Base-by-base conservation (phyloP, 75 land plant species). In the Pinus tabuliformis region DNA sequence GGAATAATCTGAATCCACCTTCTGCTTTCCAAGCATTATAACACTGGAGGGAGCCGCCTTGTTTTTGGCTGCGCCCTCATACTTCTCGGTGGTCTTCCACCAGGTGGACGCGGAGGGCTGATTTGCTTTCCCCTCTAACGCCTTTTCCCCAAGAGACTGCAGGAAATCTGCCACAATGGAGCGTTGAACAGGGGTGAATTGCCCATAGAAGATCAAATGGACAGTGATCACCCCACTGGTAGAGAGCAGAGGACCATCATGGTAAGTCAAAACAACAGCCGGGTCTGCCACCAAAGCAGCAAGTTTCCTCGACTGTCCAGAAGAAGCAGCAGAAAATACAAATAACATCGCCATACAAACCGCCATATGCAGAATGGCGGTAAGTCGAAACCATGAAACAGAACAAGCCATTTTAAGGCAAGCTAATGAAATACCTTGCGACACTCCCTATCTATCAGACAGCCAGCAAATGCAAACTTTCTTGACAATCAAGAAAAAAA, bases 171-270 rank as follows among this genome's bases (percentile, higher is more conserved):
- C 59, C 72, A 93, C 79, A 56, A 87, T 89, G 75, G 86, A 72
- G 26, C 83, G 76, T 76, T 93, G 90, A 16, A 76, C 60, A 1
- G 89, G 76, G 4, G 85, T 75, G 90, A 93, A 93, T n/a, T 66
- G 30, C 5, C 96, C 96, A 73, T 93, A 93, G 91, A 79, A 93
- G 56, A 91, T 62, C 70, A 93, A 21, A 56, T 56, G 73, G 54
- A 88, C 86, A 42, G 79, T 61, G 72, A 91, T 76, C 77, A 82
- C 13, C 45, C 79, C 72, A 39, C 39, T 49, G 17, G 91, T 89
- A 26, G 92, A 73, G 56, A 92, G 83, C 3, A 92, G 58, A 17
- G 78, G 73, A 3, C 95, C 95, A 20, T 82, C 78, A 84, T 92
- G 95, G 84, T 92, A 92, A 24, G 81, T 78, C 24, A 92, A 71